Percentiles rank a stretch among this genome's conserved stretches.
phyloP scores from a whole-genome alignment of 306 rosid species.

The Urtica urens region DNA sequence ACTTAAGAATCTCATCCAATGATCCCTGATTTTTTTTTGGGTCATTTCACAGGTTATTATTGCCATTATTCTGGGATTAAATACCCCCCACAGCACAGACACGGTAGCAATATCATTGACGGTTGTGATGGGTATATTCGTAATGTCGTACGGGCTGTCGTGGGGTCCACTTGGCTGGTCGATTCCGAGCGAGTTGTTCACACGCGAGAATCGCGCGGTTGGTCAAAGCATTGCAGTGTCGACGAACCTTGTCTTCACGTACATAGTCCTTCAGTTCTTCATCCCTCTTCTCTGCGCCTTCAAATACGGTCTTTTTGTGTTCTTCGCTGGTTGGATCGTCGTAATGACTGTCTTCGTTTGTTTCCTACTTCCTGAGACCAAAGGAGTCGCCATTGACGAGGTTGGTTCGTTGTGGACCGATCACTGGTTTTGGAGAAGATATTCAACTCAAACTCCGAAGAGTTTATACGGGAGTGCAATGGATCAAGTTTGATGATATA shows the following conservation, averaged over 20 bases:
- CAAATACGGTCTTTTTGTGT: conserved; percentile 49
- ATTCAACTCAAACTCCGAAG: conserved; percentile 32
- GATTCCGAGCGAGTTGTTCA: conserved; percentile 57
- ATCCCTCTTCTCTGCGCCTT: conserved; percentile 38
- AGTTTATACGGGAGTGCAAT: too few relatives aligned
- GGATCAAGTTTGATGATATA: too few relatives aligned
- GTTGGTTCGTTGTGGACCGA: conserved; percentile 38
- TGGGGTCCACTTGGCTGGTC: conserved; percentile 82
- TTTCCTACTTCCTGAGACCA: conserved; percentile 56
- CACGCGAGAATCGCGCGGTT: conserved; percentile 46
- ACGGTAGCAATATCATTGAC: conserved; percentile 48
- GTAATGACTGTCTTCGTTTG: conserved; percentile 48
- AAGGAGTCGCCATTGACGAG: conserved; percentile 58
- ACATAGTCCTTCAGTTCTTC: conserved; percentile 42
- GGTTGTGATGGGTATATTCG: conserved; percentile 56
- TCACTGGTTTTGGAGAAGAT: conserved; percentile 59
- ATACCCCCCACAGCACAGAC: conserved; percentile 35
- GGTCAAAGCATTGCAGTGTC: conserved; percentile 68
- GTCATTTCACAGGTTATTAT: conserved; percentile 70
- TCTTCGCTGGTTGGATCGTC: conserved; percentile 49
- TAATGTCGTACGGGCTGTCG: conserved; percentile 63
- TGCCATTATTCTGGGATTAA: conserved; percentile 53
- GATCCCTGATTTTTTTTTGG: too few relatives aligned
- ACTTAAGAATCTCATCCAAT: too few relatives aligned
- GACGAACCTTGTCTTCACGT: conserved; percentile 47